Base-by-base conservation (phyloP, 2,329 filamentous ascomycete species). In the Onygena corvina region DNA sequence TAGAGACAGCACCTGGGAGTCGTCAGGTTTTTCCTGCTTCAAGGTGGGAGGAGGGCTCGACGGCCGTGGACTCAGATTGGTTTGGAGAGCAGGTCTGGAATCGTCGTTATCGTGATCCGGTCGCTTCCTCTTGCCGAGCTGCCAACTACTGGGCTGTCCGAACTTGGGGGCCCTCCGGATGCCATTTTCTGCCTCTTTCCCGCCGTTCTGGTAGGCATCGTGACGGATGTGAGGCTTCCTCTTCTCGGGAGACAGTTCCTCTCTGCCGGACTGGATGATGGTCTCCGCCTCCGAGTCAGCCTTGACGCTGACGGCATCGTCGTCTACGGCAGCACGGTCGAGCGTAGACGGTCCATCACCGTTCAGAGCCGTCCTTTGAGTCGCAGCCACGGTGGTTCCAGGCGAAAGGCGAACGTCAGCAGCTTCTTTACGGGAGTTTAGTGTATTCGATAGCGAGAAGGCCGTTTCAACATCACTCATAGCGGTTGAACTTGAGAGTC, bases 211-310 rank as follows among this genome's bases (percentile, higher is more conserved):
- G 23, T 51, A 27, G 9, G 25, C 34, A 49, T 50, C 47, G 57
- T 69, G 67, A 38, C 62, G 58, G 47, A 67, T 65, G 50, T 62
- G 61, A 50, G 65, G 67, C 51, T 65, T 65, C 57, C 67, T 68
- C 60, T 72, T 71, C 58, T 71, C 67, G 3, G 70, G 69, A 4
- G 70, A 70, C 49, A 69, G 54, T 55, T 70, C 67, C 34, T 70
- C 67, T 23, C 67, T 65, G 48, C 67, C 67, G 9, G 67, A 72
- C 56, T 72, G 68, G 50, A 72, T 72, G 51, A 71, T 68, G 16
- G 70, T 72, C 58, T 72, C 70, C 48, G 70, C 70, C 60, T 72
- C 70, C 38, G 69, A 72, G 57, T 72, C 70, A 45, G 67, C 67
- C 51, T 64, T 65, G 51, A 66, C 65, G 49, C 58, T 58, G 20